A percentile compares a stretch with the other conserved stretches of the same genome.
Evolutionary conservation across 495 filamentous ascomycete genomes (phyloP).

Genomic region (Xylaria sp.): DNA sequence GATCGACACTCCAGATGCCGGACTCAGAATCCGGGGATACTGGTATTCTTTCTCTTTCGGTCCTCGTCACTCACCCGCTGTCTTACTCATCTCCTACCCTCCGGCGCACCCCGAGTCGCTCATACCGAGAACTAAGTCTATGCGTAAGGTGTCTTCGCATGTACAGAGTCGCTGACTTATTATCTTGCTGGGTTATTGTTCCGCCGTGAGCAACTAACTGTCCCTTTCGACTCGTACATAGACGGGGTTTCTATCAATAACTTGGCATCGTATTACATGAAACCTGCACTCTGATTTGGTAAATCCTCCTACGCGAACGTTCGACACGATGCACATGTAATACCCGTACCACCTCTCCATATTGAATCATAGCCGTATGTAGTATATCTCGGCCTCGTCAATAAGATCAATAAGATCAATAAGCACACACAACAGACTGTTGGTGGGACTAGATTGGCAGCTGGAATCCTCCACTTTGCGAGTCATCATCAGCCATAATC

Average conservation of each 20-base stretch:
- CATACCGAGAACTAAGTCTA: constrained; percentile 13
- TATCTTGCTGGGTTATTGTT: constrained; percentile 5
- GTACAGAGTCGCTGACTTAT: background rate
- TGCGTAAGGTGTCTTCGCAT: background rate
- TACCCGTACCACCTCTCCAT: background rate
- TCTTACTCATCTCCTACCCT: constrained; percentile 27
- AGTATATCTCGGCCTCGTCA: constrained; percentile 6
- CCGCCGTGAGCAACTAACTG: constrained; percentile 4
- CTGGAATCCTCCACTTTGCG: constrained; percentile 5
- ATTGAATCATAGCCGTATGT: background rate
- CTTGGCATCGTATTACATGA: constrained; percentile 10
- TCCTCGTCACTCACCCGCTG: constrained; percentile 21
- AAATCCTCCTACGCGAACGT: background rate
- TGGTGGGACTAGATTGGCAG: background rate
- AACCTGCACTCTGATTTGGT: background rate
- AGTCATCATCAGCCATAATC: background rate
- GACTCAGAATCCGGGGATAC: constrained; percentile 21
- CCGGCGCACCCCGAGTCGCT: constrained; percentile 19
- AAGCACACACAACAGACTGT: background rate
- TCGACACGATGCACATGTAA: constrained; percentile 15
- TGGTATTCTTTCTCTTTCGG: constrained; percentile 21
- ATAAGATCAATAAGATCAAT: background rate
- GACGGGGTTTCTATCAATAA: background rate
- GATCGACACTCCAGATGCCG: constrained; percentile 14
- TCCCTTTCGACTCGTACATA: background rate